Base-by-base conservation (phyloP, 2,329 filamentous ascomycete species). In the Atkinsonella texensis region DNA sequence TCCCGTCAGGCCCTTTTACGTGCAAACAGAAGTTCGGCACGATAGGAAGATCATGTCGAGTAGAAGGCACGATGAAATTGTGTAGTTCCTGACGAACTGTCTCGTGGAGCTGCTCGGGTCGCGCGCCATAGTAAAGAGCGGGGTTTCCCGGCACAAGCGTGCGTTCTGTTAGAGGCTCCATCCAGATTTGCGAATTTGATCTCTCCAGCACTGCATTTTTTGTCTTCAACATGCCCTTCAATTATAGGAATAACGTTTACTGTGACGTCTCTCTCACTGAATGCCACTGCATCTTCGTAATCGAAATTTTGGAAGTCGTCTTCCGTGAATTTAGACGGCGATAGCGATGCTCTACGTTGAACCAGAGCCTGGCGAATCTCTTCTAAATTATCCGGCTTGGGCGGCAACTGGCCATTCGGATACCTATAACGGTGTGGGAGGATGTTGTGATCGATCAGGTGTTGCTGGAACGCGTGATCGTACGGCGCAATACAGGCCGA, bases 11-110 rank as follows among this genome's bases (percentile, higher is more conserved):
- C 1, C 66, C 66, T 52, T 72, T 73, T 0, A 58, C 62, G 46
- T 64, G 63, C 1, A 71, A 48, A 52, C 70, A 71, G 52, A 68
- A 68, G 54, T 72, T 73, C 4, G 66, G 69, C 18, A 56, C 57
- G 2, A 66, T 55, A 2, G 68, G 68, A 41, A 62, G 57, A 52
- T 62, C 55, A 18, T 52, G 41, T 47, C 63, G 54, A 20, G 60
- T 64, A 7, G 64, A 66, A 11, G 69, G 68, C 31, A 68, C 53
- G 40, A 70, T 63, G 4, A 18, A n/a, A 11, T 17, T 13, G 28
- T n/a, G 18, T 3, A 51, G 23, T n/a, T 39, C 43, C 31, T 40
- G 13, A n/a, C 62, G 61, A 12, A 67, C 53, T 13, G 53, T 41
- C 11, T 28, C 39, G 32, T 63, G 45, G 12, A 70, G 54, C 49